phyloP scores from a whole-genome alignment of 163 green algal species.

The Scenedesmus sp. region DNA sequence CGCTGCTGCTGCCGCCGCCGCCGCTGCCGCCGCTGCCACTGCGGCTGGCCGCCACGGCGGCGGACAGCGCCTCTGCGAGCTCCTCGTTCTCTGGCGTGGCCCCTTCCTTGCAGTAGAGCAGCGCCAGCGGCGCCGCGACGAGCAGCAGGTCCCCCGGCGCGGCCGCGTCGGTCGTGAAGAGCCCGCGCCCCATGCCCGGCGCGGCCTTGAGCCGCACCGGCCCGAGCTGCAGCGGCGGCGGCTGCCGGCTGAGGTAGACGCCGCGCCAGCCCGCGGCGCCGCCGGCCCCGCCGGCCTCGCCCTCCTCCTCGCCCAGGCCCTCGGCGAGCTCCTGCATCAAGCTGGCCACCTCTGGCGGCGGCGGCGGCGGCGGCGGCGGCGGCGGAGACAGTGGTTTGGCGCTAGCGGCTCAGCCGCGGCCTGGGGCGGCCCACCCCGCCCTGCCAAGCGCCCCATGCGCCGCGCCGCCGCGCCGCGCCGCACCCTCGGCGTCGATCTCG shows the following conservation, averaged over 20 bases:
- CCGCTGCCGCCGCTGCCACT: neutral
- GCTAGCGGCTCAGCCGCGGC: too few species aligned
- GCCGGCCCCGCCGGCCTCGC: neutral
- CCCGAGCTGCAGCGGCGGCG: constrained; percentile 6
- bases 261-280: constrained; percentile 12
- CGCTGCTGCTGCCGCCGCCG: constrained; percentile 16
- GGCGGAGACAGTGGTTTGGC: too few species aligned
- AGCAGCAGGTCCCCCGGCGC: constrained; percentile 30
- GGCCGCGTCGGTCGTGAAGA: constrained; percentile 25
- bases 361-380: too few species aligned
- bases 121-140: constrained; percentile 22
- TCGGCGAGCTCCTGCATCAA: constrained; percentile 15
- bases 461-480: too few species aligned
- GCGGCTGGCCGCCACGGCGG: constrained; percentile 17
- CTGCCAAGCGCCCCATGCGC: too few species aligned
- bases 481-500: neutral
- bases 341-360: constrained; percentile 10
- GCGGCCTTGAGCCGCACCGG: neutral
- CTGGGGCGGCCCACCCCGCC: too few species aligned
- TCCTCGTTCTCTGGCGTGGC: constrained; percentile 49
- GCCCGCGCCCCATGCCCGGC: constrained; percentile 32
- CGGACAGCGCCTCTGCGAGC: constrained; percentile 14
- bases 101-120: constrained; percentile 44
- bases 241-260: constrained; percentile 28
- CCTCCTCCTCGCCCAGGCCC: neutral